Conservation (phyloP, 352 stramenopile species). For the Pythium aquatile region DNA sequence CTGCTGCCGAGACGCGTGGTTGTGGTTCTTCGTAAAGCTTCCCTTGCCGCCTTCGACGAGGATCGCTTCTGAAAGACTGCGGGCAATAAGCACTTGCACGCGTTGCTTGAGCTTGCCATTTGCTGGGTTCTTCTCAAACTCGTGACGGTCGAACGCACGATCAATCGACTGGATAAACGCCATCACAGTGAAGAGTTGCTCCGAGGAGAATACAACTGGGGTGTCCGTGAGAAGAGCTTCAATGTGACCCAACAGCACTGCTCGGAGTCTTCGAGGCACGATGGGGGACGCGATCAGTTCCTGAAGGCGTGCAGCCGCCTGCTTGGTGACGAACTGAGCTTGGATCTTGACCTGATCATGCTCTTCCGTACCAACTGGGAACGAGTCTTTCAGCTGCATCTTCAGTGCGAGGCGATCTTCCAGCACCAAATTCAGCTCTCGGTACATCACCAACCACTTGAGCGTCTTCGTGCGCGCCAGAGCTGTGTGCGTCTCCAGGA, state of each 20-base stretch:
- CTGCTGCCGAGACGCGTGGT: neutral
- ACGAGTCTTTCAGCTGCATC: conserved; percentile 25
- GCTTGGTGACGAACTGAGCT: conserved; percentile 54
- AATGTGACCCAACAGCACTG: conserved; percentile 41
- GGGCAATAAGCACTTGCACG: conserved; percentile 50
- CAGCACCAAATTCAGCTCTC: conserved; percentile 64
- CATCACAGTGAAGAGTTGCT: conserved; percentile 63
- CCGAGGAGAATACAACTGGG: conserved; percentile 49
- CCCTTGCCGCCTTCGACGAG: conserved; percentile 31
- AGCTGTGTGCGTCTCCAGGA: conserved; percentile 48
- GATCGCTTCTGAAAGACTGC: conserved; percentile 62
- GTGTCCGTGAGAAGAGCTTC: conserved; percentile 49
- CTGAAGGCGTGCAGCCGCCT: conserved; percentile 61
- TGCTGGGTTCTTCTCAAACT: conserved; percentile 40
- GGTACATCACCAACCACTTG: conserved; percentile 64
- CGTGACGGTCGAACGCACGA: conserved; percentile 55
- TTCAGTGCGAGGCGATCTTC: conserved; percentile 57
- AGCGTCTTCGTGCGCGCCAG: conserved; percentile 49
- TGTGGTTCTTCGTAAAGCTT: conserved; percentile 12
- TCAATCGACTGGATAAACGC: conserved; percentile 62
- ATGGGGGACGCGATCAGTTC: conserved; percentile 45
- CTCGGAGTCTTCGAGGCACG: conserved; percentile 44
- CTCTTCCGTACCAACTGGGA: conserved; percentile 25
- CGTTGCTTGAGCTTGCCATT: conserved; percentile 53
- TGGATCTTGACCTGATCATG: conserved; percentile 36